Percentiles rank a stretch among this genome's conserved stretches.
Conservation (phyloP, 495 filamentous ascomycete species). For the Xylaria scruposa region DNA sequence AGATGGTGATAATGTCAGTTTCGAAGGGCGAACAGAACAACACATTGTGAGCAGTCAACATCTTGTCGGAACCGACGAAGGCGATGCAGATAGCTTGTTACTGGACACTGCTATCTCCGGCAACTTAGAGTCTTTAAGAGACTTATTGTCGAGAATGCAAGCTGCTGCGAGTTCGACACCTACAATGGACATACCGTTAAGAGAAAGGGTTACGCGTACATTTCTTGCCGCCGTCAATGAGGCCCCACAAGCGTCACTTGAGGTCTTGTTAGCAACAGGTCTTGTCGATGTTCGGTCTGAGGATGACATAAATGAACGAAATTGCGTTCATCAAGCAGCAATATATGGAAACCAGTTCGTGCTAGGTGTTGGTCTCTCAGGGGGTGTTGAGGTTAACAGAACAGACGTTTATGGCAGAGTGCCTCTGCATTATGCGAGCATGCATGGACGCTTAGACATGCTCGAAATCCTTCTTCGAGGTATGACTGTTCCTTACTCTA, state of each 20-base stretch:
- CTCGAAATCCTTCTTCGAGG: slow-evolving; percentile 72
- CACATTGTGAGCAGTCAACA: slow-evolving; percentile 68
- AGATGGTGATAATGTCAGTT: slow-evolving; percentile 88
- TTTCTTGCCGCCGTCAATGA: slow-evolving; percentile 89
- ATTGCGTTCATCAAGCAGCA: slow-evolving; percentile 92
- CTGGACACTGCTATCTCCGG: slow-evolving; percentile 82
- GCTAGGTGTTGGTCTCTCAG: slow-evolving; percentile 72
- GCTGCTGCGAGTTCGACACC: slow-evolving; percentile 46
- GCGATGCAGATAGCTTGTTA: slow-evolving; percentile 86
- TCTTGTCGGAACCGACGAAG: slow-evolving; percentile 74
- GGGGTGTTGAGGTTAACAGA: slow-evolving; percentile 74
- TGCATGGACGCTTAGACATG: slow-evolving; percentile 89
- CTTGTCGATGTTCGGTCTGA: slow-evolving; percentile 85
- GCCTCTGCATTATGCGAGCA: slow-evolving; percentile 94
- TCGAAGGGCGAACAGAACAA: slow-evolving; percentile 67
- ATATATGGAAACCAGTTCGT: slow-evolving; percentile 85
- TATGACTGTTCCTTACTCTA: slow-evolving; percentile 33
- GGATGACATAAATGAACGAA: slow-evolving; percentile 97
- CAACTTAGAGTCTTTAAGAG: slow-evolving; percentile 63
- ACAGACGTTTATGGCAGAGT: slow-evolving; percentile 93
- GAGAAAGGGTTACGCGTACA: slow-evolving; percentile 81
- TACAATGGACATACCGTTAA: slow-evolving; percentile 51
- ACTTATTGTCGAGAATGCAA: slow-evolving; percentile 59
- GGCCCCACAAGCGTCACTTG: slow-evolving; percentile 78
- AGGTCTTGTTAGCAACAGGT: slow-evolving; percentile 76